phyloP scores from a whole-genome alignment of 257 asterid genomes.

The Plectranthus barbatus region DNA sequence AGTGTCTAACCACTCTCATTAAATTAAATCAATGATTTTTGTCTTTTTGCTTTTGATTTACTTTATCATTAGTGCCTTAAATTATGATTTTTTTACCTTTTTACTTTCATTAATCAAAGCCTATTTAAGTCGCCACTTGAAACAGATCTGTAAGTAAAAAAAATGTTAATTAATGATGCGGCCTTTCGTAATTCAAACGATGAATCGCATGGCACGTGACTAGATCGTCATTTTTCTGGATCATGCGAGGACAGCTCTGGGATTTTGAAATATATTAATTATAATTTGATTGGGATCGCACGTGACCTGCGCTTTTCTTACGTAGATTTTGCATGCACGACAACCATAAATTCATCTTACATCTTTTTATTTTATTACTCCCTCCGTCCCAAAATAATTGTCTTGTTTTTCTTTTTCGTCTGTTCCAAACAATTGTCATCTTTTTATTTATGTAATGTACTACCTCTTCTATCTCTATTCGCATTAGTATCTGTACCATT shows the following conservation, averaged over 20 bases:
- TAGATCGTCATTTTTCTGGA: conserved; percentile 18
- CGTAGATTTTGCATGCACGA: conserved; percentile 7
- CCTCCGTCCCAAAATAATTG: too few species aligned
- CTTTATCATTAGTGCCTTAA: background rate
- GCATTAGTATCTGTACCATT: too few species aligned
- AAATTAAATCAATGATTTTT: conserved; percentile 1
- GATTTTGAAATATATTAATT: background rate
- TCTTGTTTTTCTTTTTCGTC: too few species aligned
- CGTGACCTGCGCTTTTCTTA: conserved; percentile 19
- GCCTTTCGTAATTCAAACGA: conserved; percentile 9
- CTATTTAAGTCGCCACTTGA: background rate
- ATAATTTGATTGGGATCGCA: conserved; percentile 1
- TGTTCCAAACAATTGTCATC: too few species aligned
- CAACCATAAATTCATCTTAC: background rate
- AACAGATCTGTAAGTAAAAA: background rate
- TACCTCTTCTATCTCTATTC: too few species aligned
- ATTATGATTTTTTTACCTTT: background rate
- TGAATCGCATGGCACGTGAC: conserved; percentile 15
- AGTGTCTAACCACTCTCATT: background rate
- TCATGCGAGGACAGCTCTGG: conserved; percentile 13
- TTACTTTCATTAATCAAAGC: background rate
- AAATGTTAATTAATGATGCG: background rate
- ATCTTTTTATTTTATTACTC: background rate
- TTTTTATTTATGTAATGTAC: too few species aligned
- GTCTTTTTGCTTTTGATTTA: conserved; percentile 3